Base-by-base conservation (phyloP, 192 early-diverging fungal genomes). In the Coemansia sp. region DNA sequence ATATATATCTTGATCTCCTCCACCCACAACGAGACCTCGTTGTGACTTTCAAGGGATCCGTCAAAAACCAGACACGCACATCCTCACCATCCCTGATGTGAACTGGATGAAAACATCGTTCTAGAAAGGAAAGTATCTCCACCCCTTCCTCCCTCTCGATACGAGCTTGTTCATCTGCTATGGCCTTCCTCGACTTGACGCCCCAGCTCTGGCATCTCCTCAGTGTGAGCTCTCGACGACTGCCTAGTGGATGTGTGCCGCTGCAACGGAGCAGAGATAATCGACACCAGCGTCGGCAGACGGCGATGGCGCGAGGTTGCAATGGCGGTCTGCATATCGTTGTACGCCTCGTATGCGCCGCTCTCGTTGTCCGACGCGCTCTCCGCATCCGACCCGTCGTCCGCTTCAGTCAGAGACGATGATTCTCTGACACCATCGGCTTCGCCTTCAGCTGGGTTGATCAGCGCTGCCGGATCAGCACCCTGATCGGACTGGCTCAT, bases 281-380 rank as follows among this genome's bases (percentile, higher is more conserved):
- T 54, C 14, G 52, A 54, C 13, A 54, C 52, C 4, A 54, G 19
- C n/a, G 52, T 54, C n/a, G 52, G 52, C 14, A 54, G 27, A 0
- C 52, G 52, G 30, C 52, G 52, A 20, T 54, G 52, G 6, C 45
- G 45, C 45, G 45, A 50, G 2, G 38, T 17, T 17, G 38, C 38
- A 41, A 48, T 48, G 9, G 45, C 19, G 6, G 30, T 20, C 52
- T 54, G 52, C 6, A 6, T 54, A 17, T 54, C 52, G 23, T 54
- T 54, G 30, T 54, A 54, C 9, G 30, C 52, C 4, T 54, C 52
- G 14, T 54, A 54, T 9, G 14, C 30, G 52, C 33, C 29, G n/a
- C 14, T 54, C 5, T 54, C 52, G 50, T 62, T 62, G 36, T 70
- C 68, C 13, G 68, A 70, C n/a, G 62, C 62, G 42, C 68, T 70